phyloP scores from a whole-genome alignment of 441 rosid species.

The Isatis lusitanica region DNA sequence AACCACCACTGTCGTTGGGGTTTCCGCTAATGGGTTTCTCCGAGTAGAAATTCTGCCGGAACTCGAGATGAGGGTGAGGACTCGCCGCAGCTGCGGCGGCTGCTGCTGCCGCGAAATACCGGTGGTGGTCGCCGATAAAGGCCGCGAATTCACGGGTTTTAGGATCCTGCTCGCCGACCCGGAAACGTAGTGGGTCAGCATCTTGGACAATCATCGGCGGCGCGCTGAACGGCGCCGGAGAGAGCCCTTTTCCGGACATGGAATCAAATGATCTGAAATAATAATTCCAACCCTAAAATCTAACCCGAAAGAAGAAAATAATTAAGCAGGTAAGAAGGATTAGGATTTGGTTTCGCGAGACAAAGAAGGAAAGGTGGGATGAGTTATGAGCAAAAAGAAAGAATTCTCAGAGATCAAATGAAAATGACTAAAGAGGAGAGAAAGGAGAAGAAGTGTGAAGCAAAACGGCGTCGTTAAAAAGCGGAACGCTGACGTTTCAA shows the following conservation, averaged over 20 bases:
- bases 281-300: neutral
- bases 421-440: slow-evolving; percentile 17
- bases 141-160: slow-evolving; percentile 66
- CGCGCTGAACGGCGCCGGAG: slow-evolving; percentile 38
- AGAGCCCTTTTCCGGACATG: slow-evolving; percentile 36
- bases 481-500: slow-evolving; percentile 21
- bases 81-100: slow-evolving; percentile 43
- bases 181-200: slow-evolving; percentile 55
- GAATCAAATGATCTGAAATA: slow-evolving; percentile 1
- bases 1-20: slow-evolving; percentile 39
- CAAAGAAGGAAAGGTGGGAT: slow-evolving; percentile 15
- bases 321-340: neutral
- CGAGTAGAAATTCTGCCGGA: slow-evolving; percentile 42
- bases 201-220: slow-evolving; percentile 59
- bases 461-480: slow-evolving; percentile 9
- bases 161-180: slow-evolving; percentile 44
- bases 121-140: slow-evolving; percentile 53
- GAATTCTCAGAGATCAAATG: slow-evolving; percentile 11
- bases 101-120: slow-evolving; percentile 37
- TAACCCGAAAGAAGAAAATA: neutral
- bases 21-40: slow-evolving; percentile 38
- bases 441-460: slow-evolving; percentile 5
- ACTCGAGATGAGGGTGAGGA: slow-evolving; percentile 35
- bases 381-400: neutral
- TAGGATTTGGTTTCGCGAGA: neutral